Percentiles rank a stretch among this genome's conserved stretches.
Conservation (phyloP, 1,139 yeast species). For the Yamadazyma conglobata region DNA sequence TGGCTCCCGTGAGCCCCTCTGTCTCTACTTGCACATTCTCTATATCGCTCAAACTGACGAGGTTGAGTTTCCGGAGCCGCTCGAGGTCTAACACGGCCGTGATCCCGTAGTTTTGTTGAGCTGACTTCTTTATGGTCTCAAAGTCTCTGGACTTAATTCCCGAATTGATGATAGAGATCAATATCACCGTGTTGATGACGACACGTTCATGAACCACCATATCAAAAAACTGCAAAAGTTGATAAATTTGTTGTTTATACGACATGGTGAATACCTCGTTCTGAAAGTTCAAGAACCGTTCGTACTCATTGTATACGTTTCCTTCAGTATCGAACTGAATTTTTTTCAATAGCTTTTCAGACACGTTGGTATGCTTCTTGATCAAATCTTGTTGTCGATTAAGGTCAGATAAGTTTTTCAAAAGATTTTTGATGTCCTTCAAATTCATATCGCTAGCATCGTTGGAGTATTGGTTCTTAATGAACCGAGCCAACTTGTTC, state of each 20-base stretch:
- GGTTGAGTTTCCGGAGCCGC: slow-evolving; percentile 21
- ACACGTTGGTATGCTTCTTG: slow-evolving; percentile 70
- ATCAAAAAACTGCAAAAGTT: slow-evolving; percentile 48
- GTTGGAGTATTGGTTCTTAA: slow-evolving; percentile 67
- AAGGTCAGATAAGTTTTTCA: slow-evolving; percentile 63
- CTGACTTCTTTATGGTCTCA: slow-evolving; percentile 43
- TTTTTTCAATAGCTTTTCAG: slow-evolving; percentile 60
- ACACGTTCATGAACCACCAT: slow-evolving; percentile 32
- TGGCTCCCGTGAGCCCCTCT: slow-evolving; percentile 35
- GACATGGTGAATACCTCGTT: slow-evolving; percentile 67
- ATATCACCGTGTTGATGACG: slow-evolving; percentile 46
- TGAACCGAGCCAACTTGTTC: slow-evolving; percentile 64
- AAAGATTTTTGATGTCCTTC: slow-evolving; percentile 67
- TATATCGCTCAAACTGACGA: slow-evolving; percentile 25
- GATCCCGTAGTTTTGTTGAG: slow-evolving; percentile 60
- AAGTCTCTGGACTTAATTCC: slow-evolving; percentile 65
- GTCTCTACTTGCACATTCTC: slow-evolving; percentile 15
- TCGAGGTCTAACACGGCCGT: slow-evolving; percentile 34
- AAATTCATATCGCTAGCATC: slow-evolving; percentile 48
- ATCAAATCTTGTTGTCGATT: slow-evolving; percentile 68
- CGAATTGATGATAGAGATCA: slow-evolving; percentile 57
- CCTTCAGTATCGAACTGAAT: slow-evolving; percentile 33
- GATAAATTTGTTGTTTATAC: slow-evolving; percentile 48
- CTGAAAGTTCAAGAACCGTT: slow-evolving; percentile 62
- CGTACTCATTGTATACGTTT: slow-evolving; percentile 33